phyloP scores from a whole-genome alignment of 257 asterid species.

The Plantago major region DNA sequence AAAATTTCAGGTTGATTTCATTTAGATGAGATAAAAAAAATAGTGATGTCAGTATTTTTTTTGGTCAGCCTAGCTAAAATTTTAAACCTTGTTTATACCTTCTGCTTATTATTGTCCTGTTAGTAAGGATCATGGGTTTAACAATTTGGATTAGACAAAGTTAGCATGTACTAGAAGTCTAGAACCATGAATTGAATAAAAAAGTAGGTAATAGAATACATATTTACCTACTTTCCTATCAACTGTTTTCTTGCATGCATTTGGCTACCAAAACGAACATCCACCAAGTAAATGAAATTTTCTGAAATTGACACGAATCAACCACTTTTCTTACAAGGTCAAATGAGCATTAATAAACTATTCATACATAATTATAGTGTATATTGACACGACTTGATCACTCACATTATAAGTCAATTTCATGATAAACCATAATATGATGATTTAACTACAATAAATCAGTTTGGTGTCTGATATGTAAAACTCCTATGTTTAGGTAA shows the following conservation, averaged over 20 bases:
- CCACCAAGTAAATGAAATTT: conserved; percentile 16
- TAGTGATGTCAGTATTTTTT: too few relatives aligned
- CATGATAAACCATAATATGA: too few relatives aligned
- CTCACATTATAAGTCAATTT: too few relatives aligned
- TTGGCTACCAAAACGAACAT: not conserved
- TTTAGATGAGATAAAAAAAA: too few relatives aligned
- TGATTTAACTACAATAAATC: too few relatives aligned
- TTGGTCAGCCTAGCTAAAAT: too few relatives aligned
- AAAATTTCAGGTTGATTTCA: too few relatives aligned
- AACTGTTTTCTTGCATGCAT: not conserved
- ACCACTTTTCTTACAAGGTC: conserved; percentile 16
- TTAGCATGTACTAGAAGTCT: not conserved
- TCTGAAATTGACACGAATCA: conserved; percentile 16
- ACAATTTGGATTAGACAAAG: not conserved
- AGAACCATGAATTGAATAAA: not conserved
- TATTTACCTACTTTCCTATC: not conserved
- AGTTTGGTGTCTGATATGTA: too few relatives aligned
- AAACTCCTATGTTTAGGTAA: too few relatives aligned
- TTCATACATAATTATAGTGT: not conserved
- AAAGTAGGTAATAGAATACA: not conserved
- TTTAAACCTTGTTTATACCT: too few relatives aligned
- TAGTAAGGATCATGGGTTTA: too few relatives aligned
- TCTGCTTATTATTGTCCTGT: too few relatives aligned
- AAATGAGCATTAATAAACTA: not conserved
- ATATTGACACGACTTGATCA: not conserved